Conservation (phyloP, 306 rosid species). For the Dryas drummondii region DNA sequence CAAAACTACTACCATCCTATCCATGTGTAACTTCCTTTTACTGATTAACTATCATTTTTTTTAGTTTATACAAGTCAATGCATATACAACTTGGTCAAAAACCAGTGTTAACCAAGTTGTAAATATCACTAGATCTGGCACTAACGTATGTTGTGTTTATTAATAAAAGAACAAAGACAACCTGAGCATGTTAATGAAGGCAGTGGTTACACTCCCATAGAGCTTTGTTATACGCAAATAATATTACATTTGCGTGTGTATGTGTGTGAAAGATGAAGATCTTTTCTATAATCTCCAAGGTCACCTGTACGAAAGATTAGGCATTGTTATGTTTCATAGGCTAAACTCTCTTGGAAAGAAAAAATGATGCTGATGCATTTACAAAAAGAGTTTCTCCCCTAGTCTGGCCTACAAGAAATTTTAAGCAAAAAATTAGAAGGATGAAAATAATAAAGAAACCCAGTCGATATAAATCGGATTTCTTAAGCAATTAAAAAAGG, state of each 20-base stretch:
- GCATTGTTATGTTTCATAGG: neutral
- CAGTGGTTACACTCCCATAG: neutral
- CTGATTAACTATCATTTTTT: neutral
- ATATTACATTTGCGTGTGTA: neutral
- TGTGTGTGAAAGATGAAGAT: neutral
- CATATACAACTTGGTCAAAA: neutral
- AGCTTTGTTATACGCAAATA: neutral
- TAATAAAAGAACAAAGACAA: neutral
- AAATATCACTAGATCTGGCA: neutral
- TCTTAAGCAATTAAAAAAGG: too few species aligned
- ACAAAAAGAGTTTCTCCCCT: too few species aligned
- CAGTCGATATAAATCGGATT: too few species aligned
- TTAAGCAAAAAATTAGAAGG: too few species aligned
- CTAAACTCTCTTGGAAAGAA: neutral
- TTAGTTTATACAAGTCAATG: neutral
- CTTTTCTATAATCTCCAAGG: neutral
- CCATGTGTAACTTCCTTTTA: neutral
- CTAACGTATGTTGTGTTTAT: neutral
- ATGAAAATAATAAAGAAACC: too few species aligned
- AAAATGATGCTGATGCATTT: too few species aligned
- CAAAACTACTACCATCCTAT: neutral
- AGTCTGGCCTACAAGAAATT: too few species aligned
- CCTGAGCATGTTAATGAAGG: neutral
- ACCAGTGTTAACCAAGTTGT: neutral
- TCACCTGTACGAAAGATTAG: neutral